Base-by-base conservation (phyloP, 1,139 yeast species). In the Scheffersomyces titani region DNA sequence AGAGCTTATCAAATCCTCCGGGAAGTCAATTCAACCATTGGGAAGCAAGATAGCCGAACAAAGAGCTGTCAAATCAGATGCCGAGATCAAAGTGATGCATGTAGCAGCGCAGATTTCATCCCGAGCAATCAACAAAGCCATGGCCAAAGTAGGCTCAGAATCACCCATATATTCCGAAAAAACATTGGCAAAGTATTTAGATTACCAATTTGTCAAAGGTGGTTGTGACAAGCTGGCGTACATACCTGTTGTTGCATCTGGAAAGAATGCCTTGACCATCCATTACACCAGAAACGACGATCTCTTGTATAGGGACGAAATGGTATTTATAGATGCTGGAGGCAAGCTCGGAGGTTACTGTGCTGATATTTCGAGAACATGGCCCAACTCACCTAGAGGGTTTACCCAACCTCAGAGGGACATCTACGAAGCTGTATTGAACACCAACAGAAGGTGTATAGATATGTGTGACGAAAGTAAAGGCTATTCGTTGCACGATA, bases 181-280 rank as follows among this genome's bases (percentile, higher is more conserved):
- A 66, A 86, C 92, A 2, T 76, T 94, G 52, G 90, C 89, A 21
- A 85, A 96, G n/a, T 92, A 79, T 67, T 76, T 96, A 58, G 97
- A 93, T 60, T 91, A 91, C 70, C 84, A 88, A 65, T 93, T 94
- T 71, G 84, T 90, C 7, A 80, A 85, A 53, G 92, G 93, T 30
- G 99, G 99, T 0, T 92, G 98, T 71, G 96, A 92, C 61, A 85
- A 85, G 60, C 85, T 89, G 50, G 98, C 98, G 0, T 96, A 96
- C 68, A 84, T 93, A 40, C 98, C 99, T 0, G 99, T 96, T 9
- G 97, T 96, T 7, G 99, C 98, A 2, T 90, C 97, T 49, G 99
- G 99, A 2, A 73, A 82, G 22, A 92, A 92, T 69, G 92, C 97
- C 0, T 76, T 92, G 50, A 89, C 94, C 49, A 92, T 94, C 58